Percentiles rank a stretch among this genome's conserved stretches.
Conservation (phyloP, 2,329 filamentous ascomycete species). For the Sporothrix brasiliensis region DNA sequence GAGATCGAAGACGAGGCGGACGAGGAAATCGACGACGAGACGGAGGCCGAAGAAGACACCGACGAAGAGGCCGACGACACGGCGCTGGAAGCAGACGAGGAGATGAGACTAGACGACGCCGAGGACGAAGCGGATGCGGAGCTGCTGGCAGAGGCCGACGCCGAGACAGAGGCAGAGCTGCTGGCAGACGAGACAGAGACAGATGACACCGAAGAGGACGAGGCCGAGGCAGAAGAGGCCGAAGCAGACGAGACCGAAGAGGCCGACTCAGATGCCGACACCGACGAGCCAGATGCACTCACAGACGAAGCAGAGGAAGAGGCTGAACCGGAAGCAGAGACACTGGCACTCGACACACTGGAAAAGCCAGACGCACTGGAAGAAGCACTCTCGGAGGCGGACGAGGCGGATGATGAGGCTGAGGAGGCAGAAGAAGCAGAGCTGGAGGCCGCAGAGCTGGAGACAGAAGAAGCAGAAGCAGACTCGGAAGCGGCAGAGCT, state of each 20-base stretch:
- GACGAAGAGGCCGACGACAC: constrained; percentile 3
- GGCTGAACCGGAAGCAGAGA: not conserved
- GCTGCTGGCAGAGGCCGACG: not conserved
- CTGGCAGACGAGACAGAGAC: not conserved
- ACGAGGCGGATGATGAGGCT: not conserved
- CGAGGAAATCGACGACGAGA: not conserved
- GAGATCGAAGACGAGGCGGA: not conserved
- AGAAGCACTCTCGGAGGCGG: not conserved
- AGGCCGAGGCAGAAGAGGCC: not conserved
- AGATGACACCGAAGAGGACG: not conserved
- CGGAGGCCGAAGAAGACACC: not conserved
- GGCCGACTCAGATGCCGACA: not conserved
- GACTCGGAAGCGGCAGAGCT: not conserved
- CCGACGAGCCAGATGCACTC: not conserved
- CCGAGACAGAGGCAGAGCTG: not conserved
- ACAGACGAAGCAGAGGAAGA: not conserved
- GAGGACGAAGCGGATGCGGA: constrained; percentile 9
- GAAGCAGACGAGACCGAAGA: not conserved
- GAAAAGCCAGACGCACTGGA: not conserved
- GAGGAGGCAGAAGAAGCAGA: not conserved
- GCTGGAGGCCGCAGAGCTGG: not conserved
- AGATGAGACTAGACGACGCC: constrained; percentile 3
- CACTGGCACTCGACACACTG: not conserved
- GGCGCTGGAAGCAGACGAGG: not conserved
- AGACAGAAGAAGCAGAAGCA: not conserved